Evolutionary conservation across 1,139 yeast species (phyloP).

Genomic region (Taphrina pruni): DNA sequence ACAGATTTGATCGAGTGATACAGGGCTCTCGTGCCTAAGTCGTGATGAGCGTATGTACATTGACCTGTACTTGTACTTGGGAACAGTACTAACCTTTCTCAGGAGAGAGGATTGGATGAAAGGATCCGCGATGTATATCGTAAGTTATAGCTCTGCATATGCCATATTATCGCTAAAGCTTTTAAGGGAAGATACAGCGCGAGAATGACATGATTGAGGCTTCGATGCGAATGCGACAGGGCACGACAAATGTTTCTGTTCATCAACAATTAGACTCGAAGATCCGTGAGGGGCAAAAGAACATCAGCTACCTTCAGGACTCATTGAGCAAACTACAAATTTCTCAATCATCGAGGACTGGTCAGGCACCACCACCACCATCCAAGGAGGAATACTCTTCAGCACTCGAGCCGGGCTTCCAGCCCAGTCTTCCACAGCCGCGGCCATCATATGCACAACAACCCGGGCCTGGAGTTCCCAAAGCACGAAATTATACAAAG

Average conservation of each 20-base stretch:
- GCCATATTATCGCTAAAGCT: neutral
- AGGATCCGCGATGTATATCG: constrained; percentile 32
- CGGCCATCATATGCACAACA: constrained; percentile 34
- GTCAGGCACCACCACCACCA: constrained; percentile 22
- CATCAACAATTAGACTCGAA: constrained; percentile 90
- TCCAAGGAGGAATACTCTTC: constrained; percentile 1
- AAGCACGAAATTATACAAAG: constrained; percentile 45
- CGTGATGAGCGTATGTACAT: constrained; percentile 16
- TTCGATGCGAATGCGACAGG: constrained; percentile 76
- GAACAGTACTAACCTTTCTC: neutral
- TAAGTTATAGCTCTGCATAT: constrained; percentile 5
- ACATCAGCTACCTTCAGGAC: constrained; percentile 83
- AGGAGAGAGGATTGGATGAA: constrained; percentile 29
- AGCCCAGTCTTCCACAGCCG: constrained; percentile 38
- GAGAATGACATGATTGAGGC: constrained; percentile 88
- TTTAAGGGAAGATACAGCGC: constrained; percentile 35
- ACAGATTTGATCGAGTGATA: neutral
- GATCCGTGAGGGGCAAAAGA: constrained; percentile 87
- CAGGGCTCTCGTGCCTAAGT: neutral
- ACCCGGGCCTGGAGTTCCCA: constrained; percentile 30
- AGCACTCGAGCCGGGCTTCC: constrained; percentile 16
- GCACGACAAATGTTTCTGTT: constrained; percentile 77
- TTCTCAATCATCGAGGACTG: constrained; percentile 17
- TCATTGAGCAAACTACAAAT: constrained; percentile 67
- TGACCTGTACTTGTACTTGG: too few relatives aligned